Percentiles rank a stretch among this genome's conserved stretches.
These are phyloP conservation scores for Penicillium sp. DNA, from an alignment of 2,329 filamentous ascomycete species.

Conservation along the genomic window DNA sequence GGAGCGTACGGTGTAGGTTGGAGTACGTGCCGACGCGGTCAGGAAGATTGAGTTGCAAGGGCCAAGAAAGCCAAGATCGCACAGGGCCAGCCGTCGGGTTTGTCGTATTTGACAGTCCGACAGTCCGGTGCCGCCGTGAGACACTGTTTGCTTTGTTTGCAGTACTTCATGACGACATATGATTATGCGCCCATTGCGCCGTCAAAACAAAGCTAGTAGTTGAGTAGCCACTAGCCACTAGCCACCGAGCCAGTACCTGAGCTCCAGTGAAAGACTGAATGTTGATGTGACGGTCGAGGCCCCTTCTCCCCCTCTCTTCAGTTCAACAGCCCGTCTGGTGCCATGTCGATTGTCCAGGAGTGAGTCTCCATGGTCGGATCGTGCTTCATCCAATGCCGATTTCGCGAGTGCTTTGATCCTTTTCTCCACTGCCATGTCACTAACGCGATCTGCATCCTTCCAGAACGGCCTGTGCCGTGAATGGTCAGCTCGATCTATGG, in stretches of 20 bases:
- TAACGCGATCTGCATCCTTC: neutral
- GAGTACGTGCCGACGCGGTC: neutral
- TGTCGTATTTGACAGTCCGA: too few species aligned
- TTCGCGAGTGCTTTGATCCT: neutral
- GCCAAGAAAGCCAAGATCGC: too few species aligned
- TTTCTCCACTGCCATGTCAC: neutral
- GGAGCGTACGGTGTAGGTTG: neutral
- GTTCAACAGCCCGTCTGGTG: constrained; percentile 1
- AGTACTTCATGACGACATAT: constrained; percentile 6
- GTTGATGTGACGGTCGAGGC: neutral
- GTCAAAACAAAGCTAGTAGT: too few species aligned
- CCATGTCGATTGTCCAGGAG: constrained; percentile 22
- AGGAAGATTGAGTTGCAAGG: too few species aligned
- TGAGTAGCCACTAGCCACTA: too few species aligned
- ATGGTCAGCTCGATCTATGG: constrained; percentile 53
- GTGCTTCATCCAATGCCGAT: neutral
- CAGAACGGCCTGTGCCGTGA: constrained; percentile 53
- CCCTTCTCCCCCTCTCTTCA: neutral
- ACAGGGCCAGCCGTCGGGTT: too few species aligned
- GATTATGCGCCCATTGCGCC: neutral
- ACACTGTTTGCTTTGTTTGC: constrained; percentile 3
- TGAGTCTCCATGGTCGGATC: constrained; percentile 4
- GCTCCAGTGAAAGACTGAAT: neutral
- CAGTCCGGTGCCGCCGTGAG: too few species aligned
- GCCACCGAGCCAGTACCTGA: neutral